Evolutionary conservation across 768 basidiomycete genomes (phyloP).

Genomic region (Macrocybe gigantea): DNA sequence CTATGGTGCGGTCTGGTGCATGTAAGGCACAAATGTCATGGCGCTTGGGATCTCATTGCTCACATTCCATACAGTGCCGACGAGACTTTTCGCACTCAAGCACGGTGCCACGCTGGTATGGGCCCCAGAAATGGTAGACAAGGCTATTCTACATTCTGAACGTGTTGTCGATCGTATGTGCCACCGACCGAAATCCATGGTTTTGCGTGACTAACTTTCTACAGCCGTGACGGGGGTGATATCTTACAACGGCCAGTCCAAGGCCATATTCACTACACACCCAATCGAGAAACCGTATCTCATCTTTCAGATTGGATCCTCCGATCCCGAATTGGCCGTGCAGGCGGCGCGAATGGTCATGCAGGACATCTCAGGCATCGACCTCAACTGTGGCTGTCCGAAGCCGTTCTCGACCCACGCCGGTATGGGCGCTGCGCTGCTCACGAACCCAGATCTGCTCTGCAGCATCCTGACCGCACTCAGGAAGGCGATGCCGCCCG

Average conservation of each 20-base stretch:
- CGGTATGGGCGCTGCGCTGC: conserved; percentile 95
- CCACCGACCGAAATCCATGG: not conserved
- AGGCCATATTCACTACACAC: conserved; percentile 88
- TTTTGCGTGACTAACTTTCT: not conserved
- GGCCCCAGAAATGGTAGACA: conserved; percentile 96
- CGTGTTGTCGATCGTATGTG: conserved; percentile 81
- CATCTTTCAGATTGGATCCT: conserved; percentile 92
- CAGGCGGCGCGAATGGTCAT: conserved; percentile 84
- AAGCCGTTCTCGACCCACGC: conserved; percentile 91
- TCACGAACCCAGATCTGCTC: conserved; percentile 86
- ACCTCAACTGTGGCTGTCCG: conserved; percentile 97
- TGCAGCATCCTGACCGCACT: conserved; percentile 84
- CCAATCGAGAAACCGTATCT: conserved; percentile 92
- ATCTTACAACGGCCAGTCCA: conserved; percentile 77
- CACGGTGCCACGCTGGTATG: conserved; percentile 93
- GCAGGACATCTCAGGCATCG: conserved; percentile 88
- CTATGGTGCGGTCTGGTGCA: conserved; percentile 95
- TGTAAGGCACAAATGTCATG: conserved; percentile 21
- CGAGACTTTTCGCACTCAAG: conserved; percentile 79
- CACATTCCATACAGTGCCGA: conserved; percentile 54
- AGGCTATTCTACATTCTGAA: conserved; percentile 83
- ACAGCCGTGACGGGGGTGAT: conserved; percentile 82
- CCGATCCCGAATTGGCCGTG: conserved; percentile 86
- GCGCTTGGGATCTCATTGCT: conserved; percentile 13
- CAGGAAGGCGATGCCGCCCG: conserved; percentile 61